phyloP scores from a whole-genome alignment of 1,139 yeast species.

The Pichia sp. region DNA sequence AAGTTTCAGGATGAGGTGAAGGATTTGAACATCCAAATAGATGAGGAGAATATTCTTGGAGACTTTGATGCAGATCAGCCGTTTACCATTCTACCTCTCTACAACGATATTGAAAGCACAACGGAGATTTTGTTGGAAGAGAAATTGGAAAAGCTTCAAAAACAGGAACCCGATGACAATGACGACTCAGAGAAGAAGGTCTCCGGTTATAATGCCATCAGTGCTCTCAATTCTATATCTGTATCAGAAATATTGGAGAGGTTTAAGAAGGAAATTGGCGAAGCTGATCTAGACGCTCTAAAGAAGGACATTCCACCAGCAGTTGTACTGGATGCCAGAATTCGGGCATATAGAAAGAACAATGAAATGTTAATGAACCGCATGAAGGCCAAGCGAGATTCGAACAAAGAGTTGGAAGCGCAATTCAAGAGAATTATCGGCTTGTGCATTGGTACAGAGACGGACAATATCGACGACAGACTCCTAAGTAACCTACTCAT shows the following conservation, averaged over 20 bases:
- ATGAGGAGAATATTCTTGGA: conserved; percentile 32
- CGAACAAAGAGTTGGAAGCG: conserved; percentile 61
- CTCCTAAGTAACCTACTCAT: conserved; percentile 78
- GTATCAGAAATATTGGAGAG: neutral
- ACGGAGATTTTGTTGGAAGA: conserved; percentile 18
- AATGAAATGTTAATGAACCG: conserved; percentile 50
- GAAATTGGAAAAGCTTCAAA: conserved; percentile 5
- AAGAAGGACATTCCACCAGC: conserved; percentile 47
- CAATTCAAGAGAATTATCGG: conserved; percentile 88
- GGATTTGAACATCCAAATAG: conserved; percentile 26
- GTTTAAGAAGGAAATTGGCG: neutral
- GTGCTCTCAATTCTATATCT: too few relatives aligned
- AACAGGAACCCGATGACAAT: neutral
- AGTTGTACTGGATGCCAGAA: conserved; percentile 62
- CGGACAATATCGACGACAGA: conserved; percentile 69
- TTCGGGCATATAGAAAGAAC: conserved; percentile 67
- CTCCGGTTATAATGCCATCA: conserved; percentile 1
- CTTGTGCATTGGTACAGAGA: conserved; percentile 75
- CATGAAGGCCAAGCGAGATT: conserved; percentile 30
- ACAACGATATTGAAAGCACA: conserved; percentile 38
- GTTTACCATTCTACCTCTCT: conserved; percentile 56
- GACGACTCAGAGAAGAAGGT: conserved; percentile 21
- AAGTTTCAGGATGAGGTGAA: conserved; percentile 38
- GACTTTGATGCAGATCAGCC: conserved; percentile 84
- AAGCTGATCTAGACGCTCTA: neutral